Base-by-base conservation (phyloP, 176 grass and related monocot species). In the Lolium multiflorum region DNA sequence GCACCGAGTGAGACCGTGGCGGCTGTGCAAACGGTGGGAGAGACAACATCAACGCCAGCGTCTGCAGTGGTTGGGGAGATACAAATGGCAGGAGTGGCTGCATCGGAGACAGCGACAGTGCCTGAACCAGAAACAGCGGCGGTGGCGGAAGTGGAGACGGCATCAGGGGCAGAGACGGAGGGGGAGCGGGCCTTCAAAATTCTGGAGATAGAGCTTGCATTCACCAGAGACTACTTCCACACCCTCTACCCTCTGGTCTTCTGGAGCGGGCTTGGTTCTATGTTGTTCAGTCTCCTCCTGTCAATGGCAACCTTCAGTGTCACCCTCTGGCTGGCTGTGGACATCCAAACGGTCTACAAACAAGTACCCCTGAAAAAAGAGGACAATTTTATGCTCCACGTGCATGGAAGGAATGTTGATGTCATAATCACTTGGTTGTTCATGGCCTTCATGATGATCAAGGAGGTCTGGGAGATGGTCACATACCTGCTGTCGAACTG, bases 391-490 rank as follows among this genome's bases (percentile, higher is more conserved):
- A 43, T 43, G 41, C 41, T 43, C 41, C 41, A 43, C 41, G 7
- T 43, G 41, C 41, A 43, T 43, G 41, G 41, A 43, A 7, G 7
- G 41, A 43, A 84, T 50, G 15, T 84, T 9, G 54, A 84, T 37
- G 25, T 84, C 1, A 1, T 75, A 0, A 51, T 28, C 55, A 50
- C 82, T n/a, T 84, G 38, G 55, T 13, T 63, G 4, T 75, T 84
- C 70, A 5, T 84, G 56, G 13, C 49, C 22, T 75, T 84, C 24
- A 28, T 84, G 38, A 35, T 61, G 56, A 50, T 84, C 5, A 84
- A 75, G 41, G 82, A 84, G 41, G 3, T 62, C 24, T 84, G 82
- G 82, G 82, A 84, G 71, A 59, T 88, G 26, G 9, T 78, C 20
- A 78, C 71, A 0, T 88, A 88, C 20, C 37, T 88, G 4, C 41